Base-by-base conservation (phyloP, 169 alveolate species). In the Plasmodium cynomolgi region DNA sequence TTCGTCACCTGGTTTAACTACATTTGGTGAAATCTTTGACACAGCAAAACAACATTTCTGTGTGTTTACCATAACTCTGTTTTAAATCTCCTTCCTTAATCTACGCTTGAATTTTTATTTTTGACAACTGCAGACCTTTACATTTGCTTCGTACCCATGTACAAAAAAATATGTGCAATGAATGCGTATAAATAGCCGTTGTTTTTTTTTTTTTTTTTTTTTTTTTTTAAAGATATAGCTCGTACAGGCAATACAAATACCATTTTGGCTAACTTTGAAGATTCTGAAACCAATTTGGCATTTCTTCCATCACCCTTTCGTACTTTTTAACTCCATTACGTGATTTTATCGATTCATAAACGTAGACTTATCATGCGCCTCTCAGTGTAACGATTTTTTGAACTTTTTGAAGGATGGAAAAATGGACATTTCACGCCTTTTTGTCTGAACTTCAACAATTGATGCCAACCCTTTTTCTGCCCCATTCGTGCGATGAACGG, bases 61-160 rank as follows among this genome's bases (percentile, higher is more conserved):
- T 80, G 15, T 44, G 20, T 41, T 41, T 37, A 31, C 33, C 31
- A 62, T 2, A 39, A 80, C 33, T 39, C 56, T 80, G 44, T 13
- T 80, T 23, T 80, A 80, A 37, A 80, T 26, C 17, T 44, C 56
- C 37, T 77, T 26, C 33, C 33, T 80, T 80, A 80, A 80, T 80
- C 84, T 80, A 41, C 56, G 33, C 15, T 80, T 80, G 23, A 37
- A n/a, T 41, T 80, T 80, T 80, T 9, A 23, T 80, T 80, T 68
- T 68, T 29, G 77, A 23, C 41, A 68, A 68, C 41, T 11, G n/a
- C 77, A 68, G 77, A 29, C 41, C 37, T 26, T 9, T 68, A 29
- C 77, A 26, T 68, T 68, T 68, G 31, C 37, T 26, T 20, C 31
- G 37, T 68, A 68, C 77, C 17, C 77, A 68, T 11, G 77, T 68